Conservation (phyloP, 495 filamentous ascomycete genomes). For the Parmelia sp. region DNA sequence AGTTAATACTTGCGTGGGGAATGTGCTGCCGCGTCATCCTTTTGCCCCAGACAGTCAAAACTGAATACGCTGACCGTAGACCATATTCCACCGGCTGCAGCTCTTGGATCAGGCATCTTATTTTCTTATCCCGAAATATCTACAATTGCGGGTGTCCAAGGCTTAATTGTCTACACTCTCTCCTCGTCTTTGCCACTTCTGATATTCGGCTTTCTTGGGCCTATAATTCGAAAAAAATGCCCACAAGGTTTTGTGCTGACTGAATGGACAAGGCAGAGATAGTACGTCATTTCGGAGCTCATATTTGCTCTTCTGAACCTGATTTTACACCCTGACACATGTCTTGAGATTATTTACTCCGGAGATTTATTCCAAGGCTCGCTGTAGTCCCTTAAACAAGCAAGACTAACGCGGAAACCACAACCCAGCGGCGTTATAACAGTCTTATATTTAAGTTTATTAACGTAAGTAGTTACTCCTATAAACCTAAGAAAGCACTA, state of each 20-base stretch:
- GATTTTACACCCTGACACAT: too few relatives aligned
- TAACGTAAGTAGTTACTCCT: conserved; percentile 43
- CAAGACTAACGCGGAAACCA: too few relatives aligned
- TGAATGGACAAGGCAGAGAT: conserved; percentile 62
- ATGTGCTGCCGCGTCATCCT: conserved; percentile 71
- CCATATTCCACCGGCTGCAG: conserved; percentile 40
- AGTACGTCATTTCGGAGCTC: too few relatives aligned
- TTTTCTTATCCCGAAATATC: conserved; percentile 74
- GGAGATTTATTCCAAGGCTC: too few relatives aligned
- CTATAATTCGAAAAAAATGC: conserved; percentile 65
- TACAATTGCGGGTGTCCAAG: conserved; percentile 70
- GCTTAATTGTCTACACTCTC: conserved; percentile 63
- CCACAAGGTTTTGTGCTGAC: conserved; percentile 74
- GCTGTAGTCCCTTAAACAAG: too few relatives aligned
- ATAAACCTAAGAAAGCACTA: neutral
- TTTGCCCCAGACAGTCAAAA: conserved; percentile 23
- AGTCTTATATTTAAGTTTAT: conserved; percentile 60
- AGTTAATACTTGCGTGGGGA: conserved; percentile 94
- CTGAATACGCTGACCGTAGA: conserved; percentile 27
- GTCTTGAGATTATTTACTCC: too few relatives aligned
- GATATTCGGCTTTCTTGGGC: conserved; percentile 60
- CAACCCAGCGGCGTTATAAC: conserved; percentile 54
- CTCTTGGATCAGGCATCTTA: conserved; percentile 69
- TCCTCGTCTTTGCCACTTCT: conserved; percentile 60
- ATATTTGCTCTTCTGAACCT: too few relatives aligned